A percentile compares a stretch with the other conserved stretches of the same genome.
phyloP scores from a whole-genome alignment of 139 green algal genomes.

The Chlamydomonas incerta region DNA sequence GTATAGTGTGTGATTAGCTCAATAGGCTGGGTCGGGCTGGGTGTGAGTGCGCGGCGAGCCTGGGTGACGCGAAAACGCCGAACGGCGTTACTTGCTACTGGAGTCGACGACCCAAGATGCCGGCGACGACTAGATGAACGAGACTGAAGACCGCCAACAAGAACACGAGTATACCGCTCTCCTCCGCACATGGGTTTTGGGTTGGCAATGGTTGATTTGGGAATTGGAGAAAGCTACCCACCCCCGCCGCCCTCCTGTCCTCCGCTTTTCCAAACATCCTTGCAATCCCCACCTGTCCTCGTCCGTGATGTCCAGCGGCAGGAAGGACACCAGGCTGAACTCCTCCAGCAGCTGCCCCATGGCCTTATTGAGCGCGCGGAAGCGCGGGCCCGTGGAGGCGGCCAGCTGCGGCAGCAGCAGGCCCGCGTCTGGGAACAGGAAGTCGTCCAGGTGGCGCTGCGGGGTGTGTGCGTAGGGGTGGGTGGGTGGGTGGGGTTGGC shows the following conservation, averaged over 20 bases:
- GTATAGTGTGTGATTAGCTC: too few relatives aligned
- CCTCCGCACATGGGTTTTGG: too few relatives aligned
- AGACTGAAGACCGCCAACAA: too few relatives aligned
- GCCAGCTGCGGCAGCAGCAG: constrained; percentile 70
- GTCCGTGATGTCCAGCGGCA: constrained; percentile 88
- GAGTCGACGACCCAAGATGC: too few relatives aligned
- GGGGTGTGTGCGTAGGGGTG: background rate
- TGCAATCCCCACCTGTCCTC: constrained; percentile 72
- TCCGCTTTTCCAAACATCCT: background rate
- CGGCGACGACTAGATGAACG: too few relatives aligned
- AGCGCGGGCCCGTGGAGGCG: constrained; percentile 69
- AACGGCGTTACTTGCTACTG: too few relatives aligned
- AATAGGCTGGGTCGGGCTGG: too few relatives aligned
- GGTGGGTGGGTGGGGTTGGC: background rate
- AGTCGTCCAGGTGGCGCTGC: constrained; percentile 76
- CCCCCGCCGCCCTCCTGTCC: background rate
- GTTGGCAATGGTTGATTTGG: too few relatives aligned
- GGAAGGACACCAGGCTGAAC: constrained; percentile 89
- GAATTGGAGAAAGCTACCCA: too few relatives aligned
- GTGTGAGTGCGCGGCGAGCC: too few relatives aligned
- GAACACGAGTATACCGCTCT: too few relatives aligned
- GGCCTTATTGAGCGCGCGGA: constrained; percentile 76
- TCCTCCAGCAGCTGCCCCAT: constrained; percentile 85
- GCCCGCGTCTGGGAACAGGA: constrained; percentile 79
- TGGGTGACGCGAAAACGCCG: too few relatives aligned